Base-by-base conservation (phyloP, 2,329 filamentous ascomycete genomes). In the Hypoxylon sp. region DNA sequence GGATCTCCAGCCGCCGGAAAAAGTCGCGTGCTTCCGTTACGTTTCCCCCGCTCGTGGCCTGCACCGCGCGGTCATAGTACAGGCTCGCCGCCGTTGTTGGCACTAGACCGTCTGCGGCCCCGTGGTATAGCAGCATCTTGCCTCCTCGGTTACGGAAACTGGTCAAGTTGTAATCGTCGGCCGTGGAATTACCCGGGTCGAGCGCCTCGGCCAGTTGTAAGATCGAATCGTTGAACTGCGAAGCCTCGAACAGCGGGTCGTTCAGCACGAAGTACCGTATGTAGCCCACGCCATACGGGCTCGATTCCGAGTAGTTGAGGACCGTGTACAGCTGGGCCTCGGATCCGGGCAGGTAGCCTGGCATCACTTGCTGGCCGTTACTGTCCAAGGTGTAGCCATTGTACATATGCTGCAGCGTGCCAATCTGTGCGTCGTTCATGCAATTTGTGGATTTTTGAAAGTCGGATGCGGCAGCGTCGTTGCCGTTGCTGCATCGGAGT, bases 1-100 rank as follows among this genome's bases (percentile, higher is more conserved):
- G 85, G n/a, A 89, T 81, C 20, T 78, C 79, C 72, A 88, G 88
- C 71, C 84, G 83, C 0, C 80, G 77, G 76, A 86, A 90, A 74
- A 85, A 85, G 8, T 84, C 81, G 1, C 83, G 85, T 20, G 84
- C 82, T 7, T 59, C 66, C 13, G 72, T 72, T 37, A 76, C 54
- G 13, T 76, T 71, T 2, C 77, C 73, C 1, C 76, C 72, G 8
- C 74, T 75, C 75, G 77, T 79, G 6, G 69, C 64, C 2, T 70
- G 7, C 17, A 74, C 69, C 8, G 76, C 74, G 22, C 69, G 71
- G 40, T 79, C 70, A 70, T 81, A 82, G 63, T 80, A 82, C 42
- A 78, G 50, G n/a, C 77, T 69, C 3, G 77, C 76, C 20, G 78
- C 78, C n/a, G 76, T 72, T 50, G 77, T 77, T 1, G 82, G 79